Base-by-base conservation (phyloP, 805 yeast species). In the Candida nonsorbophila region DNA sequence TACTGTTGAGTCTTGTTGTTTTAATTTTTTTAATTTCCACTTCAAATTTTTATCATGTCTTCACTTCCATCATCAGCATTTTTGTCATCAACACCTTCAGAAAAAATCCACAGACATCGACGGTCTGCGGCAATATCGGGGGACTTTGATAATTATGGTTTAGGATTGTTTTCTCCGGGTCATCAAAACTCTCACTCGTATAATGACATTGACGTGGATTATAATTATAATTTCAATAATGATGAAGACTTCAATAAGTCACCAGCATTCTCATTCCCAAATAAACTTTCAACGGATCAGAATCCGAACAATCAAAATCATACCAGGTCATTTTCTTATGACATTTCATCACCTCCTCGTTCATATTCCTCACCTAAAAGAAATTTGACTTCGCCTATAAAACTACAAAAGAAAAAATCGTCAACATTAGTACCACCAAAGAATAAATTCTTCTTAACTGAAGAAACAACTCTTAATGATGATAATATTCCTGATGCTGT, bases 121-220 rank as follows among this genome's bases (percentile, higher is more conserved):
- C 62, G 95, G 29, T 85, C 95, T 0, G 87, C 90, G 14, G 95
- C 95, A 0, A 79, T 86, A 5, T 82, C 92, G 6, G 92, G 92
- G 4, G 95, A 86, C 50, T 82, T 84, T 49, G 92, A 83, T 42
- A 47, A 49, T 6, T 42, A 49, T 28, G 69, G 67, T 5, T 38
- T 59, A 20, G 67, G 67, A 2, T 38, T 61, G 20, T 57, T 58
- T 29, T 51, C 59, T 5, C 41, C 42, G 16, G 19, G 24, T 12
- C 28, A 14, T 12, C 31, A 22, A 15, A 20, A 15, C n/a, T 12
- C 25, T n/a, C 6, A 22, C 5, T 18, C 23, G n/a, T 28, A 20
- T 10, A 30, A 33, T 8, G 44, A 40, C n/a, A n/a, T n/a, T n/a
- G 54, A 47, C n/a, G 16, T 48, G 5, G 56, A 53, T 29, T 42